A percentile compares a stretch with the other conserved stretches of the same genome.
phyloP scores from a whole-genome alignment of 2,329 filamentous ascomycete genomes.

The Hypomyces rosellus region DNA sequence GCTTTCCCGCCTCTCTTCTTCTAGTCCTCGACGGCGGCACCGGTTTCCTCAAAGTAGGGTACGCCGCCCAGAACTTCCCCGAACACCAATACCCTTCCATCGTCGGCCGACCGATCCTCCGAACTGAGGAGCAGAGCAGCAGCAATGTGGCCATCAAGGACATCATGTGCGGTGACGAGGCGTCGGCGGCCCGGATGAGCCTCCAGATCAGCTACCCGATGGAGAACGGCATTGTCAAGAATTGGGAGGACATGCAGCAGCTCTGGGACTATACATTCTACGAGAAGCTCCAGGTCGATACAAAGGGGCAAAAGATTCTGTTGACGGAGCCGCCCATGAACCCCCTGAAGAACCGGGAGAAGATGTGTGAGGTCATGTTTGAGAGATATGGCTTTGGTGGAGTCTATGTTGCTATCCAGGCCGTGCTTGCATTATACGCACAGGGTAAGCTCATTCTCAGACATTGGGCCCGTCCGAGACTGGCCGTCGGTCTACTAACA shows the following conservation, averaged over 20 bases:
- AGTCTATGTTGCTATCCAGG: slow-evolving; percentile 97
- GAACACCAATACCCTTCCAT: slow-evolving; percentile 98
- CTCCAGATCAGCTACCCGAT: slow-evolving; percentile 98
- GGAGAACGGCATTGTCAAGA: slow-evolving; percentile 99
- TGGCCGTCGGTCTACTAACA: neutral
- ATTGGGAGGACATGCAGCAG: slow-evolving; percentile 99
- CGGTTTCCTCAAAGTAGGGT: slow-evolving; percentile 98
- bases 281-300: slow-evolving; percentile 93
- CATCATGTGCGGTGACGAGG: slow-evolving; percentile 99
- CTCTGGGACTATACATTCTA: slow-evolving; percentile 98
- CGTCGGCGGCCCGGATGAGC: slow-evolving; percentile 91
- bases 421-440: slow-evolving; percentile 90
- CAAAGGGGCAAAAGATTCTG: slow-evolving; percentile 89
- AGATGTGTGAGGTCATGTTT: slow-evolving; percentile 99
- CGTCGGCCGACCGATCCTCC: slow-evolving; percentile 93
- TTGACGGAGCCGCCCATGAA: slow-evolving; percentile 98
- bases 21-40: slow-evolving; percentile 98
- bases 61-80: slow-evolving; percentile 98
- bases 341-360: slow-evolving; percentile 89
- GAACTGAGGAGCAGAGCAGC: slow-evolving; percentile 76
- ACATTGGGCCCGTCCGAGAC: neutral
- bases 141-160: slow-evolving; percentile 73
- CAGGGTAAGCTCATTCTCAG: slow-evolving; percentile 57
- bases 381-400: slow-evolving; percentile 94
- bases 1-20: slow-evolving; percentile 8